phyloP scores from a whole-genome alignment of 345 rosid species.

The Raphanus sativus region DNA sequence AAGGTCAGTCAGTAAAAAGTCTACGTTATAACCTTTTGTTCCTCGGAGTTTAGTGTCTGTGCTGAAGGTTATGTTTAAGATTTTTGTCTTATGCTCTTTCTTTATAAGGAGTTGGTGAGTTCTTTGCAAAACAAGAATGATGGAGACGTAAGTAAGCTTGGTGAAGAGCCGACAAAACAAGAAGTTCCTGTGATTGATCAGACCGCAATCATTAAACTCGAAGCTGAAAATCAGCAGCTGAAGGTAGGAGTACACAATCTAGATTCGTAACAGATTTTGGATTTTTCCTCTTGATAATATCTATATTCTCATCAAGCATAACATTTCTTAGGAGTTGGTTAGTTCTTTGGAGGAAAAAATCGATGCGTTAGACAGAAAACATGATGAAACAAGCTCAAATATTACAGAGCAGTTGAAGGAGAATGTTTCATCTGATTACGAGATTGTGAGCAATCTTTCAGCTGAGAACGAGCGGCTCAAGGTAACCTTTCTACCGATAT shows the following conservation, averaged over 20 bases:
- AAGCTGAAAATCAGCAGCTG: conserved; percentile 78
- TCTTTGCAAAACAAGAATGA: conserved; percentile 69
- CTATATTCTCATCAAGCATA: conserved; percentile 19
- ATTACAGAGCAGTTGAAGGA: conserved; percentile 71
- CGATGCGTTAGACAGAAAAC: conserved; percentile 79
- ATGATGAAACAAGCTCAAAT: conserved; percentile 68
- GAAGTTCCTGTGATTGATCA: conserved; percentile 63
- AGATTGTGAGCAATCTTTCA: conserved; percentile 57
- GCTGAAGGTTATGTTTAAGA: conserved; percentile 8
- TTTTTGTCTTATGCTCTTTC: neutral
- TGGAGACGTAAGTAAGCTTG: conserved; percentile 56
- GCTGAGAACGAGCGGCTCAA: conserved; percentile 84
- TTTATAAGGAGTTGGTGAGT: conserved; percentile 54
- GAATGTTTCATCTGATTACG: conserved; percentile 49
- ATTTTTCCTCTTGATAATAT: conserved; percentile 13
- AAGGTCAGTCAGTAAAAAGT: conserved; percentile 51
- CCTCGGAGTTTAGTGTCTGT: neutral
- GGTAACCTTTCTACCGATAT: conserved; percentile 49
- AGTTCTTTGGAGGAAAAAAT: conserved; percentile 72
- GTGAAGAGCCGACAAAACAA: conserved; percentile 46
- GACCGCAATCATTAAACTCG: conserved; percentile 60
- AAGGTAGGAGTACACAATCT: conserved; percentile 48
- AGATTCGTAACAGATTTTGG: conserved; percentile 7
- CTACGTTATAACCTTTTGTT: conserved; percentile 5
- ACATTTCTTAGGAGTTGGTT: conserved; percentile 54